Evolutionary conservation across 768 basidiomycete species (phyloP).

Genomic region (Leccinellum luteum): DNA sequence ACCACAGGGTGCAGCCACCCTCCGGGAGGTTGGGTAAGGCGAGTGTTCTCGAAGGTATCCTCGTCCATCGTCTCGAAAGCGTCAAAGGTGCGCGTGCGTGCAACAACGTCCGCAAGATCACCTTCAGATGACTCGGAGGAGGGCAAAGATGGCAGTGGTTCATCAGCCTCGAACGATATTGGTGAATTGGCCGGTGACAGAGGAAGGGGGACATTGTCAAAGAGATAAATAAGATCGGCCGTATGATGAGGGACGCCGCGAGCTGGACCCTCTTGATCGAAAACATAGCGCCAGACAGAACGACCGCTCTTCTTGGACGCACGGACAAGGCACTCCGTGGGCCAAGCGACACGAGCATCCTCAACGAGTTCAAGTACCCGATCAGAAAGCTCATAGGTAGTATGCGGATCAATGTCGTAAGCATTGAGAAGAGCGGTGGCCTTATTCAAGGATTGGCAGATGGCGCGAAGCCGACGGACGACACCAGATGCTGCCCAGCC

Average conservation of each 20-base stretch:
- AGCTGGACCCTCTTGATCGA: constrained; percentile 75
- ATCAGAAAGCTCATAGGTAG: constrained; percentile 64
- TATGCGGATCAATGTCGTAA: constrained; percentile 67
- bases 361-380: constrained; percentile 72
- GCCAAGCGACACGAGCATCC: constrained; percentile 75
- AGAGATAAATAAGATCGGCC: constrained; percentile 73
- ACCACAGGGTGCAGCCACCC: constrained; percentile 59
- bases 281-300: constrained; percentile 78
- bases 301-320: constrained; percentile 49
- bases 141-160: constrained; percentile 27
- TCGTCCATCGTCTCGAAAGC: constrained; percentile 28
- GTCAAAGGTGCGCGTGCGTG: constrained; percentile 20
- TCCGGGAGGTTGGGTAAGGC: constrained; percentile 21
- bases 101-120: constrained; percentile 16
- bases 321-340: constrained; percentile 61
- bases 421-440: constrained; percentile 60
- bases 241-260: constrained; percentile 66
- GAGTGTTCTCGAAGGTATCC: constrained; percentile 17
- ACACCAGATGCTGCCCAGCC: constrained; percentile 62
- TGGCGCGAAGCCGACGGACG: constrained; percentile 66
- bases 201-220: constrained; percentile 68
- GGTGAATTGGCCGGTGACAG: constrained; percentile 34
- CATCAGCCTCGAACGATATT: constrained; percentile 35
- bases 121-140: constrained; percentile 28
- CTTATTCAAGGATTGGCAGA: constrained; percentile 67